phyloP scores from a whole-genome alignment of 1,139 yeast species.

The Geotrichum aggregatum region DNA sequence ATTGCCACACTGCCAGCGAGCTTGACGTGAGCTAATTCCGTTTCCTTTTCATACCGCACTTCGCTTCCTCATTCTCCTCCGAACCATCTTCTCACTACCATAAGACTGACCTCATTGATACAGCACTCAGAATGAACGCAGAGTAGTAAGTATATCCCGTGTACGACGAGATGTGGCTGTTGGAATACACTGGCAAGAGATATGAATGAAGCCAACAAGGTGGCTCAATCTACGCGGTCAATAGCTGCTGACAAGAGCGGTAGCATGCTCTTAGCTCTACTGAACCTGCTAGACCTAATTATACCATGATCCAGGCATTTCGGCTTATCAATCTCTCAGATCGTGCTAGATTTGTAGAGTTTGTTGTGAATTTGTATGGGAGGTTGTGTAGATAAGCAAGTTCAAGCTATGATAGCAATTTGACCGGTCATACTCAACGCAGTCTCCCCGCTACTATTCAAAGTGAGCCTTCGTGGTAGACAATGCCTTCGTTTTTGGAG shows the following conservation, averaged over 20 bases:
- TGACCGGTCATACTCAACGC: too few relatives aligned
- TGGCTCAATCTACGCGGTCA: not conserved
- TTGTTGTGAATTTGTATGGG: not conserved
- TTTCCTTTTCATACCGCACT: not conserved
- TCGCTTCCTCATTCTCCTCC: not conserved
- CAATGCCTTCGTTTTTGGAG: too few relatives aligned
- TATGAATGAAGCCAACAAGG: too few relatives aligned
- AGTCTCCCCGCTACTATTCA: too few relatives aligned
- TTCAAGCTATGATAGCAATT: not conserved
- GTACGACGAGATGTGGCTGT: not conserved
- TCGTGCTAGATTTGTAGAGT: not conserved
- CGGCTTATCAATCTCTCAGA: not conserved
- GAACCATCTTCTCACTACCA: not conserved
- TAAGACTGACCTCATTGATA: not conserved
- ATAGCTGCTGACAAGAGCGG: too few relatives aligned
- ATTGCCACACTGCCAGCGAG: not conserved
- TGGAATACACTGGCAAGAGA: too few relatives aligned
- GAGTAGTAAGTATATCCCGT: constrained; percentile 18
- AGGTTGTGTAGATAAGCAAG: not conserved
- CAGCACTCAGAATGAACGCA: constrained; percentile 15
- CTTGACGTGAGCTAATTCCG: not conserved
- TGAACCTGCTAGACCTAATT: too few relatives aligned
- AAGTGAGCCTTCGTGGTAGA: too few relatives aligned
- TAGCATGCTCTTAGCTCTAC: too few relatives aligned
- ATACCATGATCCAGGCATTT: too few relatives aligned